A percentile compares a stretch with the other conserved stretches of the same genome.
Evolutionary conservation across 2,329 filamentous ascomycete genomes (phyloP).

Genomic region (Calonectria ilicicola): DNA sequence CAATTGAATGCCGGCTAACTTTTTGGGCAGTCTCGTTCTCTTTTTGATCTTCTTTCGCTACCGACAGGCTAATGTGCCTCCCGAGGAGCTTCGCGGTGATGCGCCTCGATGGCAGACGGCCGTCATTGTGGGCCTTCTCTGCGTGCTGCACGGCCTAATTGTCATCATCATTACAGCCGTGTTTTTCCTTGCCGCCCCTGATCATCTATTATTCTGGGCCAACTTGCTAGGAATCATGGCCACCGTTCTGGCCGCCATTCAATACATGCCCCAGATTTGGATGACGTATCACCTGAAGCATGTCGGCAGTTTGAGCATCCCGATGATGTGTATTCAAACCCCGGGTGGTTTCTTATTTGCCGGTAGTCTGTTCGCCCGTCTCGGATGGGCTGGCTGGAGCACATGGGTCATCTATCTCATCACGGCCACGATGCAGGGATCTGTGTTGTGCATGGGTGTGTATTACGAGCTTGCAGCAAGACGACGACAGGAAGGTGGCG

Average conservation of each 20-base stretch:
- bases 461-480: slow-evolving; percentile 73
- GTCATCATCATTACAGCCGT: slow-evolving; percentile 76
- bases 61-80: slow-evolving; percentile 62
- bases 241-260: slow-evolving; percentile 82
- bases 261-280: slow-evolving; percentile 96
- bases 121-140: slow-evolving; percentile 77
- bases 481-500: slow-evolving; percentile 43
- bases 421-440: slow-evolving; percentile 87
- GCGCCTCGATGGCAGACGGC: slow-evolving; percentile 83
- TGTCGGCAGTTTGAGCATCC: slow-evolving; percentile 91
- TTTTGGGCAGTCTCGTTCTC: slow-evolving; percentile 77
- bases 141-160: slow-evolving; percentile 80
- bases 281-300: slow-evolving; percentile 89
- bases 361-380: slow-evolving; percentile 80
- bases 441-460: slow-evolving; percentile 82
- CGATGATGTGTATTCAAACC: slow-evolving; percentile 99
- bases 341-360: slow-evolving; percentile 93
- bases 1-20: slow-evolving; percentile 7
- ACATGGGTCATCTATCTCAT: slow-evolving; percentile 94
- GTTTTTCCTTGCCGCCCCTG: slow-evolving; percentile 72
- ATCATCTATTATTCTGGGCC: slow-evolving; percentile 81
- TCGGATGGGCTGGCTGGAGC: slow-evolving; percentile 90
- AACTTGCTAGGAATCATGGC: slow-evolving; percentile 86
- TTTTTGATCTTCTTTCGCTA: slow-evolving; percentile 94
- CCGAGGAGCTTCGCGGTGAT: slow-evolving; percentile 61